A percentile compares a stretch with the other conserved stretches of the same genome.
These are phyloP conservation scores for Phytophthora tentaculata DNA, from an alignment of 352 stramenopile species.

Conservation along the genomic window DNA sequence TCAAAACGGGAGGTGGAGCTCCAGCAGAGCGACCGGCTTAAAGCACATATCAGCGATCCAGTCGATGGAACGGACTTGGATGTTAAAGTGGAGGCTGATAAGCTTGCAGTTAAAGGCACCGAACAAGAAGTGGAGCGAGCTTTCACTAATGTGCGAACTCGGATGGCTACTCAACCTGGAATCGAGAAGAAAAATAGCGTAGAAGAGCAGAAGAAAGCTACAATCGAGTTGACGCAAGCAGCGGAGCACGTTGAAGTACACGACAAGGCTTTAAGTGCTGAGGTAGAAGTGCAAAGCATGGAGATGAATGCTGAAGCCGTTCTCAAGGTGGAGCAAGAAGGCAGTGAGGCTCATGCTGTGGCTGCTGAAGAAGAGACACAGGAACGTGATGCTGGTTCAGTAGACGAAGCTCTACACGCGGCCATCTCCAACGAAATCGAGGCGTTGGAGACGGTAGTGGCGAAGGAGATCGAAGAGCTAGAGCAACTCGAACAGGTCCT, in stretches of 20 bases:
- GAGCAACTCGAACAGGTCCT: slow-evolving; percentile 25
- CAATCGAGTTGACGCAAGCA: slow-evolving; percentile 7
- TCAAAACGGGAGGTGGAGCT: slow-evolving; percentile 3
- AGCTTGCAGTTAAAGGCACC: neutral
- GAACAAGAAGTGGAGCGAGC: slow-evolving; percentile 6
- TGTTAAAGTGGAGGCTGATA: slow-evolving; percentile 6
- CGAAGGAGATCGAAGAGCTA: slow-evolving; percentile 32
- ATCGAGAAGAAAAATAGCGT: neutral
- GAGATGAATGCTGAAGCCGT: slow-evolving; percentile 4
- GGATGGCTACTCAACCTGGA: slow-evolving; percentile 1
- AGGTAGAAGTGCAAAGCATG: slow-evolving; percentile 4
- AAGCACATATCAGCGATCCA: neutral
- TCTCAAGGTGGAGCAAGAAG: slow-evolving; percentile 1
- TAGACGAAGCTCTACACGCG: slow-evolving; percentile 1
- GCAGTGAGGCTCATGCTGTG: slow-evolving; percentile 6
- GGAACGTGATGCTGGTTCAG: neutral
- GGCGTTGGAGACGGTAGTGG: slow-evolving; percentile 10
- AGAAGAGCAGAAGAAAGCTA: neutral
- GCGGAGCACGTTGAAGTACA: neutral
- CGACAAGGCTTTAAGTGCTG: neutral
- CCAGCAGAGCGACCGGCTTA: slow-evolving; percentile 10
- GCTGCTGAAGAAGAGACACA: slow-evolving; percentile 5
- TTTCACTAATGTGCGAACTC: slow-evolving; percentile 10
- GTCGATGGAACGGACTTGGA: slow-evolving; percentile 9
- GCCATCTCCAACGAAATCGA: slow-evolving; percentile 5